phyloP scores from a whole-genome alignment of 495 filamentous ascomycete species.

The Tuber aestivum region DNA sequence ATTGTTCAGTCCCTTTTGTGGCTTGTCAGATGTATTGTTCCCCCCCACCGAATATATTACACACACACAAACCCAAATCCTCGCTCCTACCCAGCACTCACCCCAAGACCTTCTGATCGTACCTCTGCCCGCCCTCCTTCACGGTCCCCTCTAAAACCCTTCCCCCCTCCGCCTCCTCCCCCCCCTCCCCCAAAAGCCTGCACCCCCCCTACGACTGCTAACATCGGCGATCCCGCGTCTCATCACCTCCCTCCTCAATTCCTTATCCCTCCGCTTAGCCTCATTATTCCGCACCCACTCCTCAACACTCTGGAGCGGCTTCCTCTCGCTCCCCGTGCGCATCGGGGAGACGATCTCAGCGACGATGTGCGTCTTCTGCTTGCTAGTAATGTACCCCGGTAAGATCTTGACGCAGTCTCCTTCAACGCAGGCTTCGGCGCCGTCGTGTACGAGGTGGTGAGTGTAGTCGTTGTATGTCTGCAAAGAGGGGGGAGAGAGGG shows the following conservation, averaged over 20 bases:
- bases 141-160: neutral
- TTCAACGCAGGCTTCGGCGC: slow-evolving; percentile 28
- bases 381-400: slow-evolving; percentile 20
- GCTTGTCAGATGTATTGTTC: neutral
- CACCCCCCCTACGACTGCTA: neutral
- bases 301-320: slow-evolving; percentile 17
- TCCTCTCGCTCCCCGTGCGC: slow-evolving; percentile 23
- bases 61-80: no score
- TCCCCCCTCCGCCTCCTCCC: neutral
- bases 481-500: no score
- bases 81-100: neutral
- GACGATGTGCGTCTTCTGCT: slow-evolving; percentile 29
- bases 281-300: slow-evolving; percentile 16
- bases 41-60: neutral
- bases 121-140: neutral
- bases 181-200: neutral
- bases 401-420: slow-evolving; percentile 30
- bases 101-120: neutral
- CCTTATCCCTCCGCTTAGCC: slow-evolving; percentile 16
- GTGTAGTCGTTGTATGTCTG: slow-evolving; percentile 15
- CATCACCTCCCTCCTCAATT: neutral
- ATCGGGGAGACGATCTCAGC: slow-evolving; percentile 30
- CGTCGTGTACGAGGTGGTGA: slow-evolving; percentile 28
- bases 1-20: neutral
- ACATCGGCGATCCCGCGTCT: neutral